Percentiles rank a stretch among this genome's conserved stretches.
Evolutionary conservation across 202 grass and related monocot genomes (phyloP).

Genomic region (Saccharum hybrid): DNA sequence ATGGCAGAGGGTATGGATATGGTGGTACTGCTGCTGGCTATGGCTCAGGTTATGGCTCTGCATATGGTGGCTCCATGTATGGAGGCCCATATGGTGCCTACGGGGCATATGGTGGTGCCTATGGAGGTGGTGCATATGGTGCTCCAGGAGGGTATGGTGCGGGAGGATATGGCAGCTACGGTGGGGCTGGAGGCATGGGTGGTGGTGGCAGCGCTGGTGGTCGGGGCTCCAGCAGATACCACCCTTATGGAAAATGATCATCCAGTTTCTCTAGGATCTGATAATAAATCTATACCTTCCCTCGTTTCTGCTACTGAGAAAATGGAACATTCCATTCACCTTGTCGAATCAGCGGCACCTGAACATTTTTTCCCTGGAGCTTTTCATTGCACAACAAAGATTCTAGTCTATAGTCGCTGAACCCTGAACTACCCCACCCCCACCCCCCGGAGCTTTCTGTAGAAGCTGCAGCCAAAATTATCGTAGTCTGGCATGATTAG

Average conservation of each 20-base stretch:
- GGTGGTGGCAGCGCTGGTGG: constrained; percentile 46
- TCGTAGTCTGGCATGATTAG: constrained; percentile 37
- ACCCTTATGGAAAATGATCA: constrained; percentile 79
- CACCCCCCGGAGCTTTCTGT: constrained; percentile 8
- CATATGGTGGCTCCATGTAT: constrained; percentile 68
- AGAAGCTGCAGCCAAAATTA: constrained; percentile 36
- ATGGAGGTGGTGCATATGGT: constrained; percentile 56
- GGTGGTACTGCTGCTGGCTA: constrained; percentile 60
- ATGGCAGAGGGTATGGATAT: constrained; percentile 68
- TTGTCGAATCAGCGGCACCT: background rate
- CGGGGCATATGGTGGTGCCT: constrained; percentile 51
- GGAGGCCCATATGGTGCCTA: constrained; percentile 61
- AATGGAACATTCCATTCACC: constrained; percentile 12
- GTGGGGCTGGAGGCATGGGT: constrained; percentile 58
- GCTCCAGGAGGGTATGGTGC: constrained; percentile 59
- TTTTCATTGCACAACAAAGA: constrained; percentile 24
- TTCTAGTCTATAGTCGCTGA: constrained; percentile 41
- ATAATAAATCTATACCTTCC: no score
- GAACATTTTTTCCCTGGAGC: constrained; percentile 23
- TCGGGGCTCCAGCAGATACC: constrained; percentile 74
- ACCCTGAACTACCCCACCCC: constrained; percentile 8
- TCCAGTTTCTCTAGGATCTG: constrained; percentile 12
- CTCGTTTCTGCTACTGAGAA: constrained; percentile 24
- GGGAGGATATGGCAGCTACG: constrained; percentile 61
- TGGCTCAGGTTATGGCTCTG: constrained; percentile 59